Evolutionary conservation across 495 filamentous ascomycete species (phyloP).

Genomic region (Hyaloscypha finlandica): DNA sequence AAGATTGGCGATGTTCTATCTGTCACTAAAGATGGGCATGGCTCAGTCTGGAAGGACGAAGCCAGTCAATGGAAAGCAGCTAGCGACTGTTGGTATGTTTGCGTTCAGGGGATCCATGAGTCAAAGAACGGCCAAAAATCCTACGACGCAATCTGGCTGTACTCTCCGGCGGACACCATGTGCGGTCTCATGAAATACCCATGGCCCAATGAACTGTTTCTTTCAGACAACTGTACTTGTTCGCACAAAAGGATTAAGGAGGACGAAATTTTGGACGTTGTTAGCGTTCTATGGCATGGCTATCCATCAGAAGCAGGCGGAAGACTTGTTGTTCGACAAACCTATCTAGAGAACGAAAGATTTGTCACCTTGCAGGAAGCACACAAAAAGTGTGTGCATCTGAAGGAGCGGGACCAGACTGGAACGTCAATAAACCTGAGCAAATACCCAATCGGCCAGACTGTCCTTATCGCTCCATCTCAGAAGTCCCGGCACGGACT

Average conservation of each 20-base stretch:
- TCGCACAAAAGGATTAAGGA: constrained; percentile 44
- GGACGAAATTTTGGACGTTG: constrained; percentile 53
- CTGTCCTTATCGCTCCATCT: constrained; percentile 48
- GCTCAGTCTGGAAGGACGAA: constrained; percentile 57
- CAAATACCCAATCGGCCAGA: constrained; percentile 51
- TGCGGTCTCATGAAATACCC: constrained; percentile 66
- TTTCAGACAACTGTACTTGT: constrained; percentile 78
- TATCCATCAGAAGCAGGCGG: constrained; percentile 39
- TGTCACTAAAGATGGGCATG: constrained; percentile 42
- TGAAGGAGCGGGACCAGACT: not conserved
- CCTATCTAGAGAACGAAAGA: constrained; percentile 49
- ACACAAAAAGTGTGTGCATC: constrained; percentile 44
- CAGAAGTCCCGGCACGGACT: constrained; percentile 33
- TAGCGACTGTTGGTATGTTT: constrained; percentile 62
- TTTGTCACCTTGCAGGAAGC: constrained; percentile 56
- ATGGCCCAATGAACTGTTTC: constrained; percentile 68
- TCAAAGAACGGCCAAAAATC: constrained; percentile 35
- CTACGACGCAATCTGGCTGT: constrained; percentile 72
- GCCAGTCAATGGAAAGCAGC: constrained; percentile 36
- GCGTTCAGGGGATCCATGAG: constrained; percentile 58
- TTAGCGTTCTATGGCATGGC: constrained; percentile 57
- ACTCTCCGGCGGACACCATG: constrained; percentile 65
- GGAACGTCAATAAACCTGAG: not conserved
- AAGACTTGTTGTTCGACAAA: constrained; percentile 67
- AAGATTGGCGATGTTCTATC: constrained; percentile 52